Evolutionary conservation across 805 yeast genomes (phyloP).

Genomic region (Kazachstania kunashirensis): DNA sequence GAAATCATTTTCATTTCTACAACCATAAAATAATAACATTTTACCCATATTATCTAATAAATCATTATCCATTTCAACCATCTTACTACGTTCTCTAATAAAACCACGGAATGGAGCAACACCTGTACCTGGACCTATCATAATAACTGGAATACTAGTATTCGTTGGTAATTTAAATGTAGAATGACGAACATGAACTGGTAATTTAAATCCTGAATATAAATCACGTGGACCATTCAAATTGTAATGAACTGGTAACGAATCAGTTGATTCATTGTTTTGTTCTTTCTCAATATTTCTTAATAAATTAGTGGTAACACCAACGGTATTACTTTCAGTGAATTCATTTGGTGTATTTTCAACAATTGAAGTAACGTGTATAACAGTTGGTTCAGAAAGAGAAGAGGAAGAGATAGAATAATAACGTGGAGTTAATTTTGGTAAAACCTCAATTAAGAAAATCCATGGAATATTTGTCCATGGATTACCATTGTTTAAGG

Average conservation of each 20-base stretch:
- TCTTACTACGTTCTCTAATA: slow-evolving; percentile 71
- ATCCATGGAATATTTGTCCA: slow-evolving; percentile 80
- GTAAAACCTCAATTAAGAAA: slow-evolving; percentile 70
- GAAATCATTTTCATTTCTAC: slow-evolving; percentile 79
- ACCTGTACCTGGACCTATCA: slow-evolving; percentile 98
- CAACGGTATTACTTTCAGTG: slow-evolving; percentile 33
- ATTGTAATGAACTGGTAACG: slow-evolving; percentile 48
- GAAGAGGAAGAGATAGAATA: slow-evolving; percentile 93
- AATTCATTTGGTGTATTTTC: slow-evolving; percentile 43
- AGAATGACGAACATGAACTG: slow-evolving; percentile 90
- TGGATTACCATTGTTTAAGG: slow-evolving; percentile 50
- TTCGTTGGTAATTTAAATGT: slow-evolving; percentile 88
- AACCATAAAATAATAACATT: slow-evolving; percentile 74
- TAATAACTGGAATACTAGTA: slow-evolving; percentile 71
- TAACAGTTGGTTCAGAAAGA: slow-evolving; percentile 56
- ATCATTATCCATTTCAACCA: slow-evolving; percentile 32
- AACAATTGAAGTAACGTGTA: slow-evolving; percentile 87
- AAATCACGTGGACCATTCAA: slow-evolving; percentile 76
- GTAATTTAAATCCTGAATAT: slow-evolving; percentile 45
- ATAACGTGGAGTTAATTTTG: slow-evolving; percentile 85
- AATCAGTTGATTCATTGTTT: slow-evolving; percentile 32
- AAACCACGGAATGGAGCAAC: slow-evolving; percentile 98
- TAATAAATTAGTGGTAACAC: slow-evolving; percentile 86
- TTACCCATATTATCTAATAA: slow-evolving; percentile 48
- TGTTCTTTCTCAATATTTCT: slow-evolving; percentile 56